Evolutionary conservation across 2,329 filamentous ascomycete species (phyloP).

Genomic region (Diplocarpon rosae): DNA sequence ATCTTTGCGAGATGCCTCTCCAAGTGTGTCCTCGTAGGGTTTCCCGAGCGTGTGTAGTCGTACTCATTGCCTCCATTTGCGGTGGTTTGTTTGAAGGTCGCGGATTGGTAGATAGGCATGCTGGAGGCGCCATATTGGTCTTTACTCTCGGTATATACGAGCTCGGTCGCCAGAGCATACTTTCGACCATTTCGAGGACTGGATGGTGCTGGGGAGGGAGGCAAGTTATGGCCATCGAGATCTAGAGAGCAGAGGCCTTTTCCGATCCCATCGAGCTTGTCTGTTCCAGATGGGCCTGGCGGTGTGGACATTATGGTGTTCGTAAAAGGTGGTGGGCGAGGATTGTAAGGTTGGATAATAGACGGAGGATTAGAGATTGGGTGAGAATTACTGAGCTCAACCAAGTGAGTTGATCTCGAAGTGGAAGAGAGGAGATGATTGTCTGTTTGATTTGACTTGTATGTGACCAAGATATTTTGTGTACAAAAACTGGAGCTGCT

Average conservation of each 20-base stretch:
- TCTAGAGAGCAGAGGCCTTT: constrained; percentile 45
- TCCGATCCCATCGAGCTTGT: constrained; percentile 19
- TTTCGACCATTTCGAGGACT: constrained; percentile 76
- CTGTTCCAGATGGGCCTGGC: constrained; percentile 18
- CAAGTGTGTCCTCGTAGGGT: constrained; percentile 89
- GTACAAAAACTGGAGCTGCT: background rate
- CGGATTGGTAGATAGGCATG: constrained; percentile 95
- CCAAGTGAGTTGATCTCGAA: too few species aligned
- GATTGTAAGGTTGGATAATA: background rate
- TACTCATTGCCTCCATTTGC: constrained; percentile 76
- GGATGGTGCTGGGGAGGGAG: constrained; percentile 86
- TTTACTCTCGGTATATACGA: constrained; percentile 91
- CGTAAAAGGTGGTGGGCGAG: background rate
- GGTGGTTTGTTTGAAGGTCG: constrained; percentile 91
- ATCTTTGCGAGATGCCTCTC: constrained; percentile 97
- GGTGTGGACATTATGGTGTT: constrained; percentile 26
- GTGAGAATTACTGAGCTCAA: too few species aligned
- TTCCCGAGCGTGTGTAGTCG: constrained; percentile 96
- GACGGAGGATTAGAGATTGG: background rate
- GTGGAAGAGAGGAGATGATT: too few species aligned
- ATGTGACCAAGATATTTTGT: too few species aligned
- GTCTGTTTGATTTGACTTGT: too few species aligned
- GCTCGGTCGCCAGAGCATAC: constrained; percentile 89
- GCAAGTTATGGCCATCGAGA: constrained; percentile 72
- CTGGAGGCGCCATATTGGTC: constrained; percentile 97